phyloP scores from a whole-genome alignment of 768 basidiomycete genomes.

The Plicaturopsis crispa region DNA sequence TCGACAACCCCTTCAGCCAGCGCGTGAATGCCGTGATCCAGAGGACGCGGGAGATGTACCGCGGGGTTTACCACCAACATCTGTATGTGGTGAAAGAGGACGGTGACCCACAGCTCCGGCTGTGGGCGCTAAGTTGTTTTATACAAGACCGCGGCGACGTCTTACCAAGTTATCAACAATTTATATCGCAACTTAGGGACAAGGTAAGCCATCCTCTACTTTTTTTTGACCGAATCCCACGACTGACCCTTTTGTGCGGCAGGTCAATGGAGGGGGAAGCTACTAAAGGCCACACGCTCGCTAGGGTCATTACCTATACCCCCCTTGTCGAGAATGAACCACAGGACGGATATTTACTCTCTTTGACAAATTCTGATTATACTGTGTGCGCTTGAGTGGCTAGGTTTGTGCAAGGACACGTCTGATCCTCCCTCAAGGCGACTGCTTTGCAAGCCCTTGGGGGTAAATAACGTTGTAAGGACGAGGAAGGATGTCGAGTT shows the following conservation, averaged over 20 bases:
- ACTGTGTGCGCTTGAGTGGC: too few relatives aligned
- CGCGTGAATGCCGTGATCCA: slow-evolving; percentile 41
- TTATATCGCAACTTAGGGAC: slow-evolving; percentile 31
- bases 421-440: too few relatives aligned
- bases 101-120: slow-evolving; percentile 33
- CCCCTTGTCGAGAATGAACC: too few relatives aligned
- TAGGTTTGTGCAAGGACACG: too few relatives aligned
- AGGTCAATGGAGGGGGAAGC: slow-evolving; percentile 25
- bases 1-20: slow-evolving; percentile 43
- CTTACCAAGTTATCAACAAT: slow-evolving; percentile 41
- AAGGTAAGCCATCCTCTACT: slow-evolving; percentile 24
- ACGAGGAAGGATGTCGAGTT: too few relatives aligned
- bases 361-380: too few relatives aligned
- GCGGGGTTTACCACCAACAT: slow-evolving; percentile 38
- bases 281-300: too few relatives aligned
- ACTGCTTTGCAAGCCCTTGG: too few relatives aligned
- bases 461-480: too few relatives aligned
- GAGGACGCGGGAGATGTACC: slow-evolving; percentile 38
- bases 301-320: too few relatives aligned
- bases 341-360: too few relatives aligned
- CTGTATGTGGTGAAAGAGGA: slow-evolving; percentile 48
- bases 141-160: slow-evolving; percentile 44
- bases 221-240: neutral
- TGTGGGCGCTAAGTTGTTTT: slow-evolving; percentile 37
- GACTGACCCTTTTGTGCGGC: neutral